phyloP scores from a whole-genome alignment of 2,329 filamentous ascomycete genomes.

The Fusarium napiforme region DNA sequence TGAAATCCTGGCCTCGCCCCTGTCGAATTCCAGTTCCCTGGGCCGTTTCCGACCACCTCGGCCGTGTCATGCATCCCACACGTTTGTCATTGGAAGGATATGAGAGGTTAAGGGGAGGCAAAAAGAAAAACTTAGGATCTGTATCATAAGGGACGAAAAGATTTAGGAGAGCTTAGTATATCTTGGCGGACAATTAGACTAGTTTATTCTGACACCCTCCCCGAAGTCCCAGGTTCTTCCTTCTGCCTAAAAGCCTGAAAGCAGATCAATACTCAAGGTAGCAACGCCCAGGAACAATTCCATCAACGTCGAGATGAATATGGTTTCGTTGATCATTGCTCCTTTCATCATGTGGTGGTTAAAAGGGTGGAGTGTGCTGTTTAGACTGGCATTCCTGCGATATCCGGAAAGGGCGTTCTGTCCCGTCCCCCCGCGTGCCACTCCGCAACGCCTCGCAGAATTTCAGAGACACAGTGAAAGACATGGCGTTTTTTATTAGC shows the following conservation, averaged over 20 bases:
- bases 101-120: neutral
- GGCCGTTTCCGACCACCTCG: neutral
- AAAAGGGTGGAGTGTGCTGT: neutral
- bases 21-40: conserved; percentile 5
- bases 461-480: neutral
- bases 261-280: neutral
- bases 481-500: neutral
- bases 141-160: neutral
- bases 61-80: neutral
- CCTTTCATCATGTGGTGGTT: neutral
- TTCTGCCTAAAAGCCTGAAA: neutral
- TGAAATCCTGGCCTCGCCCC: neutral
- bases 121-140: neutral
- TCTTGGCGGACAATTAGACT: neutral
- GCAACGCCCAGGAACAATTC: conserved; percentile 8
- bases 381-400: conserved; percentile 2
- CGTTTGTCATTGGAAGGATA: neutral
- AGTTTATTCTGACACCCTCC: neutral
- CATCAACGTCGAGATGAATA: neutral
- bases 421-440: neutral
- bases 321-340: neutral
- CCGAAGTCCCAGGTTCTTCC: neutral
- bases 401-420: neutral
- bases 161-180: neutral
- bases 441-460: neutral